Percentiles rank a stretch among this genome's conserved stretches.
These are phyloP conservation scores for Boechera divaricarpa DNA, from an alignment of 345 rosid genomes.

Conservation along the genomic window DNA sequence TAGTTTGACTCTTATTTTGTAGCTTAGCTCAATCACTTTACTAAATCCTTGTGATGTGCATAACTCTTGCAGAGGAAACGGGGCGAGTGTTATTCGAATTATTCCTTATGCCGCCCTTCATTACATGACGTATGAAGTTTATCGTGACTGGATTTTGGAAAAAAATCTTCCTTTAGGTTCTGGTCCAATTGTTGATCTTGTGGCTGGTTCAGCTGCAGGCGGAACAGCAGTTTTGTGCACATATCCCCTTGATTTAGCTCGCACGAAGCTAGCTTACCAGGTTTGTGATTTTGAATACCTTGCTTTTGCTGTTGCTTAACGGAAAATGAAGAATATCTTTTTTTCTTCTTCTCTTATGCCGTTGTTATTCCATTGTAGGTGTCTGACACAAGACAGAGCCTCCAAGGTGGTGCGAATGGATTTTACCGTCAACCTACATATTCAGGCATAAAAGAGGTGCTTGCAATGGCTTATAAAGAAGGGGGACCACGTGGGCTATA, in stretches of 20 bases:
- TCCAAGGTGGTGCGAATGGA: slow-evolving; percentile 49
- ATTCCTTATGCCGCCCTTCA: slow-evolving; percentile 97
- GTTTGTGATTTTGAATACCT: slow-evolving; percentile 44
- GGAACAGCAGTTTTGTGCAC: slow-evolving; percentile 98
- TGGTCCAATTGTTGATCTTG: slow-evolving; percentile 86
- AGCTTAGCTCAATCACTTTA: slow-evolving; percentile 20
- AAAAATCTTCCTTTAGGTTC: slow-evolving; percentile 73
- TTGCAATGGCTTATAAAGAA: slow-evolving; percentile 74
- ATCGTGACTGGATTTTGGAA: slow-evolving; percentile 85
- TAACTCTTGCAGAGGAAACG: slow-evolving; percentile 72
- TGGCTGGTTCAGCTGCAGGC: slow-evolving; percentile 96
- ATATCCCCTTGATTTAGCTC: slow-evolving; percentile 94
- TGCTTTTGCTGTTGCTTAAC: slow-evolving; percentile 5
- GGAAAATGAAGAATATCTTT: background rate
- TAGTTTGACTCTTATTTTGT: slow-evolving; percentile 14
- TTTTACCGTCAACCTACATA: slow-evolving; percentile 62
- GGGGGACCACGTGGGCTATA: slow-evolving; percentile 84
- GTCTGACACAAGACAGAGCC: slow-evolving; percentile 51
- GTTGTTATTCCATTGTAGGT: slow-evolving; percentile 55
- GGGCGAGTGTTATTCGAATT: slow-evolving; percentile 93
- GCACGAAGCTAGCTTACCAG: slow-evolving; percentile 98
- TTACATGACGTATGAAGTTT: slow-evolving; percentile 94
- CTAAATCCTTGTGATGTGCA: slow-evolving; percentile 35
- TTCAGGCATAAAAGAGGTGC: slow-evolving; percentile 76
- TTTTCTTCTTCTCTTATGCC: slow-evolving; percentile 22